Evolutionary conservation across 805 yeast genomes (phyloP).

Genomic region (Ogataea sp.): DNA sequence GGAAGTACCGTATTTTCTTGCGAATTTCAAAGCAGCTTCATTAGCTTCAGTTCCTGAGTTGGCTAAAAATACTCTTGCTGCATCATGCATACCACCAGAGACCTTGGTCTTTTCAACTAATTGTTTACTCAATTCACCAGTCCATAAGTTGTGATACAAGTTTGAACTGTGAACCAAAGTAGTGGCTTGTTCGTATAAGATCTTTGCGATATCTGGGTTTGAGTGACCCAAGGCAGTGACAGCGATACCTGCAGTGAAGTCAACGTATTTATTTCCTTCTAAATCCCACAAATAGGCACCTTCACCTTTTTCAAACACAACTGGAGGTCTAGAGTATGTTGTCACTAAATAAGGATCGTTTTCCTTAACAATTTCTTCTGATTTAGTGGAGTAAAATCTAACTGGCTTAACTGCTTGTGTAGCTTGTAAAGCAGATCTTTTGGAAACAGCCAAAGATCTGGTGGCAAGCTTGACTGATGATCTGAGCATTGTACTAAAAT

Average conservation of each 20-base stretch:
- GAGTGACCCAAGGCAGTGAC: constrained; percentile 94
- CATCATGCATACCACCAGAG: constrained; percentile 75
- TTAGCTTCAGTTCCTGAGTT: constrained; percentile 56
- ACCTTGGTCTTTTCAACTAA: constrained; percentile 60
- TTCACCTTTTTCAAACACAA: constrained; percentile 72
- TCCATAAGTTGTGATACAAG: constrained; percentile 75
- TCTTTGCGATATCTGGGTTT: constrained; percentile 62
- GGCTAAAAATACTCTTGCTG: constrained; percentile 61
- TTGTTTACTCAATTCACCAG: constrained; percentile 68
- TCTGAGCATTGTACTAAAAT: neutral
- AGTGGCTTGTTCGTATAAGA: constrained; percentile 63
- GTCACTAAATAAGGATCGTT: constrained; percentile 56
- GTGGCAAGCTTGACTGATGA: neutral
- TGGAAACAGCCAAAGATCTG: neutral
- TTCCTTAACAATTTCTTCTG: constrained; percentile 32
- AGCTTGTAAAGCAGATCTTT: neutral
- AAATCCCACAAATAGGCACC: constrained; percentile 80
- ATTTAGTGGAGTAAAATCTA: constrained; percentile 16
- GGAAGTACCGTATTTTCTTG: constrained; percentile 69
- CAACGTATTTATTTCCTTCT: constrained; percentile 71
- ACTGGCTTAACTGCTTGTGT: neutral
- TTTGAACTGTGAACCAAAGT: constrained; percentile 81
- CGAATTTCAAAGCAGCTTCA: constrained; percentile 54
- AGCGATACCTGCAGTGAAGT: constrained; percentile 94
- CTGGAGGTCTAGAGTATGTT: constrained; percentile 71